Percentiles rank a stretch among this genome's conserved stretches.
These are phyloP conservation scores for Trypanosoma conorhini DNA, from an alignment of 208 protist genomes.

Conservation along the genomic window DNA sequence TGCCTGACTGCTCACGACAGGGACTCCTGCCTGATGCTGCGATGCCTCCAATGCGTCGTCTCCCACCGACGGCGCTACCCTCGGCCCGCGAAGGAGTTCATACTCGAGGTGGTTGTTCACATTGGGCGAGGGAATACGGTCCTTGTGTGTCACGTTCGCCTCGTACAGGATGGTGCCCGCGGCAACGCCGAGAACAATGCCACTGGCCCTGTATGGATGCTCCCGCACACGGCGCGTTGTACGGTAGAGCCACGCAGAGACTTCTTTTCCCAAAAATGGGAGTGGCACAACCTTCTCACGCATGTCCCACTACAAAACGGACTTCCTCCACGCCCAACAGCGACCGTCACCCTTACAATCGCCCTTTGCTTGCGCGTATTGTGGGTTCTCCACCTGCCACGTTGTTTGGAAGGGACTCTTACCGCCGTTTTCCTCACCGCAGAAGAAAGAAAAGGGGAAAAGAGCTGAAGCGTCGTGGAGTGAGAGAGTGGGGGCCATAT, in stretches of 20 bases:
- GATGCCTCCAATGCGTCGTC: background rate
- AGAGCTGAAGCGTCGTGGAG: constrained; percentile 2
- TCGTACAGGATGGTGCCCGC: constrained; percentile 71
- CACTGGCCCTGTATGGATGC: constrained; percentile 55
- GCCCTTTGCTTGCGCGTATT: constrained; percentile 6
- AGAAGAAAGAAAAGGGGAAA: background rate
- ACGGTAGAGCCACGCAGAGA: constrained; percentile 83
- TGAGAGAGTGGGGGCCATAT: background rate
- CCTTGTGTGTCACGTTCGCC: constrained; percentile 75
- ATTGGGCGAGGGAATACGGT: constrained; percentile 79
- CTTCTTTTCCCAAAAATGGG: constrained; percentile 75
- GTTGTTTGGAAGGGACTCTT: background rate
- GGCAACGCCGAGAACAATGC: constrained; percentile 46
- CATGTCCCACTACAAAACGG: constrained; percentile 29
- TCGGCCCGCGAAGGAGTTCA: constrained; percentile 49
- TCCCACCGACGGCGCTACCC: constrained; percentile 7
- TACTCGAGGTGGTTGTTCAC: constrained; percentile 88
- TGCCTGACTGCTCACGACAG: background rate
- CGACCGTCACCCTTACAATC: background rate
- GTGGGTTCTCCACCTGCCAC: background rate
- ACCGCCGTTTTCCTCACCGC: background rate
- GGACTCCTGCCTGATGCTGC: background rate
- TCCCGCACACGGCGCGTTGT: constrained; percentile 65
- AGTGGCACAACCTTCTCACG: constrained; percentile 85
- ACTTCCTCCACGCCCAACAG: background rate